These are phyloP conservation scores for Boechera stricta DNA, from an alignment of 345 rosid species.

Conservation along the genomic window DNA sequence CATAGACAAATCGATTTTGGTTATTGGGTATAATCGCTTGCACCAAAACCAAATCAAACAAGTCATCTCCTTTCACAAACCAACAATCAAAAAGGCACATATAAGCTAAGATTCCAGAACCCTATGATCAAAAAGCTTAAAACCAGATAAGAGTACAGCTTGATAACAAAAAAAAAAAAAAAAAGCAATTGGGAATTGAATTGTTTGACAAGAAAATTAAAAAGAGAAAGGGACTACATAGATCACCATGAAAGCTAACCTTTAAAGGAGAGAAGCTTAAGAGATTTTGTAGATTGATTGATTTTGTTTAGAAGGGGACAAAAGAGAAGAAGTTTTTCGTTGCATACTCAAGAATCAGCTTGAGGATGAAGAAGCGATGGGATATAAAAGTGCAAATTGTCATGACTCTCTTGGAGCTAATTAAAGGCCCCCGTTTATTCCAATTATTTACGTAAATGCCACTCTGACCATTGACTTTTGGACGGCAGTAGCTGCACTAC, in stretches of 20 bases:
- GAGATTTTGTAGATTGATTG: background rate
- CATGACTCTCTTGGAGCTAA: slow-evolving; percentile 25
- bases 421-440: slow-evolving; percentile 8
- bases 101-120: background rate
- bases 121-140: slow-evolving; percentile 25
- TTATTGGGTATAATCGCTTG: background rate
- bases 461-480: slow-evolving; percentile 32
- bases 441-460: slow-evolving; percentile 24
- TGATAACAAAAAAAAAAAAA: background rate
- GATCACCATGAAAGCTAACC: slow-evolving; percentile 39
- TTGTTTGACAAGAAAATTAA: background rate
- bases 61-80: slow-evolving; percentile 21
- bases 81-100: slow-evolving; percentile 18
- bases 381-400: slow-evolving; percentile 39
- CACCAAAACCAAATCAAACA: slow-evolving; percentile 11
- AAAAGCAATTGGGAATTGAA: background rate
- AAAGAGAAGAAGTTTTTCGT: slow-evolving; percentile 35
- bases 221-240: slow-evolving; percentile 4
- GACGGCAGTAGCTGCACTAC: slow-evolving; percentile 31
- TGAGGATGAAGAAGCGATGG: slow-evolving; percentile 32
- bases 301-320: slow-evolving; percentile 19
- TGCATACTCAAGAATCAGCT: slow-evolving; percentile 37
- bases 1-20: slow-evolving; percentile 10
- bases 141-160: background rate
- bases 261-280: slow-evolving; percentile 24